Evolutionary conservation across 257 asterid species (phyloP), one percentile per base, ranked within the genome.

Genomic region (Penstemon newberryi): DNA sequence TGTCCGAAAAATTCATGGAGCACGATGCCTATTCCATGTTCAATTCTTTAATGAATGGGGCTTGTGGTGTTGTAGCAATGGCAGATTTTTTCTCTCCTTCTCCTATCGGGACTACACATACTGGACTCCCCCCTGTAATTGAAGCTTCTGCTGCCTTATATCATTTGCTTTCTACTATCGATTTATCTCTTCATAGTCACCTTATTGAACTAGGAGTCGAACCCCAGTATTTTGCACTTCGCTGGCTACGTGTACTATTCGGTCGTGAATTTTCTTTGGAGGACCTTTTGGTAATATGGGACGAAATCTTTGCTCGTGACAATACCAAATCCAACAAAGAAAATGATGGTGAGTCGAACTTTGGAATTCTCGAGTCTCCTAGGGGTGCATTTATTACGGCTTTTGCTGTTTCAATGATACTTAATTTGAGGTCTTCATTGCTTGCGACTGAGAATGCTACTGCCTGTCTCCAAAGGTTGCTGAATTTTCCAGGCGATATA

Each of bases 401-500:
- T 71, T 91, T 91, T 79, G 96, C 98, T 4, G 96, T 91, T 77
- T 85, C 96, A n/a, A 89, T 91, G 92, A 83, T 91, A 75, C 92
- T 91, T 60, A 55, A 74, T 74, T 56, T 91, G 78, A 85, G 96
- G 76, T 85, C 96, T 70, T 80, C 94, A 43, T 73, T 91, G 82
- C 95, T 91, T 72, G 96, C 95, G 56, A 87, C 96, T 6, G 98
- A 89, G 81, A 84, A 80, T 72, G 94, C 98, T 51, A 87, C 98
- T 8, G 65, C 81, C 2, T 91, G 98, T 76, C 96, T 91, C 60
- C 92, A 87, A 70, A 89, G 89, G 67, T 70, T 91, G 78, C 76
- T 91, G 77, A 89, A 89, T 79, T 87, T 87, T 73, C 96, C 98
- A 2, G 83, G 78, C 39, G 81, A 89, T 54, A 70, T 84, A 41